Percentiles rank a stretch among this genome's conserved stretches.
Evolutionary conservation across 495 filamentous ascomycete genomes (phyloP).

Genomic region (Podospora tetraspora): DNA sequence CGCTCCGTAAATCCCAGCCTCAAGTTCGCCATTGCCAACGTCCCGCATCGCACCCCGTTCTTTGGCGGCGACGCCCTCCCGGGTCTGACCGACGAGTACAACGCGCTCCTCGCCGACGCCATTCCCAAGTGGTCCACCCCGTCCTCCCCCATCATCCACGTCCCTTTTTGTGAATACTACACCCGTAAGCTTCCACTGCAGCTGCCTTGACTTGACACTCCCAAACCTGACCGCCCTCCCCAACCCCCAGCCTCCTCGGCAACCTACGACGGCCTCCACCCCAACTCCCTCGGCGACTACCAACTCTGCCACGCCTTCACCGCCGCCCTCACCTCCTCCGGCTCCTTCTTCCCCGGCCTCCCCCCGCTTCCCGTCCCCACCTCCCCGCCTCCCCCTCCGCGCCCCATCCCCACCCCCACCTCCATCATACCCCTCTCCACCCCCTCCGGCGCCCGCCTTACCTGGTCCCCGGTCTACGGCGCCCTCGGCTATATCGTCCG

Average conservation of each 20-base stretch:
- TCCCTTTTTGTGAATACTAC: constrained; percentile 27
- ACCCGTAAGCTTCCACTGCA: constrained; percentile 16
- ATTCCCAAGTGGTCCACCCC: constrained; percentile 18
- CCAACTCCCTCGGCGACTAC: constrained; percentile 32
- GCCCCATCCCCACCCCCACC: neutral
- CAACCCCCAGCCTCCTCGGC: constrained; percentile 14
- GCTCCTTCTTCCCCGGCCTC: neutral
- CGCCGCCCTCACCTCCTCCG: neutral
- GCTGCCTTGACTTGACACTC: neutral
- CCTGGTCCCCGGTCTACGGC: neutral
- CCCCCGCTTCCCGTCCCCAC: neutral
- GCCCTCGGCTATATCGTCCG: neutral
- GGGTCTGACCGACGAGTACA: constrained; percentile 26
- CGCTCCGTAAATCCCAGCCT: constrained; percentile 21
- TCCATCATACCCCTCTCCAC: neutral
- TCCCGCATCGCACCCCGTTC: constrained; percentile 24
- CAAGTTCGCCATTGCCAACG: constrained; percentile 29
- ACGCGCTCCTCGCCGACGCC: constrained; percentile 17
- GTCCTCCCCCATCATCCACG: constrained; percentile 25
- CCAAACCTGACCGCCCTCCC: neutral
- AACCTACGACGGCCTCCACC: constrained; percentile 37
- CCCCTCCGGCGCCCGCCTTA: neutral
- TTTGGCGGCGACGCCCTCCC: constrained; percentile 22
- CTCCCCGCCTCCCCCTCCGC: neutral
- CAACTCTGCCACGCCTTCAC: constrained; percentile 28